Conservation (phyloP, 2,329 filamentous ascomycete genomes). For the Tolypocladium tropicale region DNA sequence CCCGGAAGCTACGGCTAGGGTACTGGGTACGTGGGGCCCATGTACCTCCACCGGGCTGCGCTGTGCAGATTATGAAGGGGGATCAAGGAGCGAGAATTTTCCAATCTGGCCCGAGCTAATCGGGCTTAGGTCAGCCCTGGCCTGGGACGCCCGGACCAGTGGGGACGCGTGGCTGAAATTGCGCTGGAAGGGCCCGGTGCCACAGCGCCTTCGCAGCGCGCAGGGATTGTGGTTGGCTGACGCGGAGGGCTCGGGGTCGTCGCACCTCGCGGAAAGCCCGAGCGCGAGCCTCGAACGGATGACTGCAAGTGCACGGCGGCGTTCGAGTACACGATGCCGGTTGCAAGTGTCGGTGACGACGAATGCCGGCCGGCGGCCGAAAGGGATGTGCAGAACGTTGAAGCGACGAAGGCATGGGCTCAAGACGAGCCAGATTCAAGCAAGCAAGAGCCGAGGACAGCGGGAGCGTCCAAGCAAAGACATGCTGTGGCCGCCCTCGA, state of each 20-base stretch:
- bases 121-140: conserved; percentile 1
- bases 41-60: not conserved
- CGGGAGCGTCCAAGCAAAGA: no score
- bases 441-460: no score
- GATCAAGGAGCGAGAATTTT: not conserved
- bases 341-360: no score
- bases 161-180: not conserved
- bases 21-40: not conserved
- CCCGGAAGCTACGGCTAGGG: not conserved
- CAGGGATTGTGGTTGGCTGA: not conserved
- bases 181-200: not conserved
- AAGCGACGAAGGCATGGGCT: no score
- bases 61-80: not conserved
- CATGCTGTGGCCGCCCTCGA: no score
- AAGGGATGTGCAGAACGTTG: no score
- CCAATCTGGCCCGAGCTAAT: not conserved
- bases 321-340: no score
- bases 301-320: no score
- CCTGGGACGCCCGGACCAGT: not conserved
- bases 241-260: not conserved
- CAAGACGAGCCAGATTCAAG: no score
- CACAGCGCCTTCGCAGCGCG: not conserved
- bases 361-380: not conserved
- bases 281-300: not conserved
- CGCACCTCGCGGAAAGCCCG: not conserved